Evolutionary conservation across 2,329 filamentous ascomycete genomes (phyloP).

Genomic region (Verticillium albo-atrum): DNA sequence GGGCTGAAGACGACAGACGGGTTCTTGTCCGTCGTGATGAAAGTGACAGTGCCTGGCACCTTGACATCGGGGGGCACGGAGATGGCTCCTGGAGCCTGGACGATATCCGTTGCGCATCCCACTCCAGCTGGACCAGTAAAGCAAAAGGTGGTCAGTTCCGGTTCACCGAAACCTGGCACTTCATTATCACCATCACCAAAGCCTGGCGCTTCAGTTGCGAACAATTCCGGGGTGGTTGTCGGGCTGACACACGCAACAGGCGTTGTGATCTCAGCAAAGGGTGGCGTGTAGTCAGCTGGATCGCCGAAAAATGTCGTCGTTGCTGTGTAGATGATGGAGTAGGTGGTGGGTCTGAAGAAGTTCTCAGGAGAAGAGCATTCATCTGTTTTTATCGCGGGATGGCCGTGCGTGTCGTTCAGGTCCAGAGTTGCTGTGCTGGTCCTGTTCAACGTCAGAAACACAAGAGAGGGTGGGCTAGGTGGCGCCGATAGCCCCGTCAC

Average conservation of each 20-base stretch:
- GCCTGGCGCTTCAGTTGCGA: background rate
- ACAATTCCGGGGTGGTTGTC: background rate
- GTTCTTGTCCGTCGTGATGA: constrained; percentile 51
- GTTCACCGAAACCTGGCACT: background rate
- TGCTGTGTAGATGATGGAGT: constrained; percentile 42
- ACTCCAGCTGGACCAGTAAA: background rate
- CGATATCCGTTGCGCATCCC: background rate
- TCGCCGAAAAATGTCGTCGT: constrained; percentile 46
- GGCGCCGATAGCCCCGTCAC: background rate
- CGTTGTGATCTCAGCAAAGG: constrained; percentile 34
- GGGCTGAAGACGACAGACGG: constrained; percentile 39
- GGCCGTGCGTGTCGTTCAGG: background rate
- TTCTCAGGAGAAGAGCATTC: background rate
- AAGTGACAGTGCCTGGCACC: constrained; percentile 28
- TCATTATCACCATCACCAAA: background rate
- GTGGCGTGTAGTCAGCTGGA: constrained; percentile 40
- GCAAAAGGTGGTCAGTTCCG: background rate
- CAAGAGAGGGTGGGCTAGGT: background rate
- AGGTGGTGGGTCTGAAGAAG: constrained; percentile 21
- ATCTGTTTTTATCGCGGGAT: background rate
- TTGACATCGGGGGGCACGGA: background rate
- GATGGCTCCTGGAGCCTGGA: background rate
- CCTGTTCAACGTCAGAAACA: background rate
- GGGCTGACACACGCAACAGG: background rate
- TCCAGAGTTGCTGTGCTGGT: background rate